Base-by-base conservation (phyloP, 257 asterid species). In the Nicotiana knightiana region DNA sequence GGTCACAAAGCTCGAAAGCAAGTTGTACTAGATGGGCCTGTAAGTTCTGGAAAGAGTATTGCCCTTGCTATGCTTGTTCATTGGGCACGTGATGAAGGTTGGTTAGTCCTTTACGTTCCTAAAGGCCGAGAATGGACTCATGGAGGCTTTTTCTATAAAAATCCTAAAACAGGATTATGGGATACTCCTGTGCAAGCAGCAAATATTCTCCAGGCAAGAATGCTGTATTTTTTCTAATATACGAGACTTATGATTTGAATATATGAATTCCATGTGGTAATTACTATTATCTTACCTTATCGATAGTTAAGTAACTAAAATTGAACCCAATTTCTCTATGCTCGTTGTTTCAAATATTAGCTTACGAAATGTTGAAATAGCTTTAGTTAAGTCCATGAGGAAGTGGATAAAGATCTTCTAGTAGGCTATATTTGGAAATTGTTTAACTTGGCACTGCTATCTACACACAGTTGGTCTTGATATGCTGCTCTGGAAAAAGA, bases 71-170 rank as follows among this genome's bases (percentile, higher is more conserved):
- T 96, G 98, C 98, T 96, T 81, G 98, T 96, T 84, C 84, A 89
- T 76, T 96, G 99, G 98, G 99, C 99, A 17, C 98, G 99, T 62
- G 85, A 79, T 85, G 98, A 96, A 90, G 99, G 98, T 43, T 96
- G 99, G 99, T 90, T 96, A 84, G 99, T 96, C 87, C 83, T 96
- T 48, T 96, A 94, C 86, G 97, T 90, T 63, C 98, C 99, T 73
- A 88, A 67, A 81, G 98, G 97, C 85, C 90, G 86, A 87, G 93
- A 93, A 16, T 96, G 99, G 99, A 93, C 98, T 33, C 99, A 90
- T 77, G 97, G 95, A 87, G 98, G 98, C 81, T 68, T 92, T 57
- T 94, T 90, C 84, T 96, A 96, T 85, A 93, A 91, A 88, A 94
- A 90, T 87, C 94, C 90, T 37, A 83, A 87, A 71, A 92, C 97